Conservation (phyloP, 2,329 filamentous ascomycete genomes). For the Exophiala sp. region DNA sequence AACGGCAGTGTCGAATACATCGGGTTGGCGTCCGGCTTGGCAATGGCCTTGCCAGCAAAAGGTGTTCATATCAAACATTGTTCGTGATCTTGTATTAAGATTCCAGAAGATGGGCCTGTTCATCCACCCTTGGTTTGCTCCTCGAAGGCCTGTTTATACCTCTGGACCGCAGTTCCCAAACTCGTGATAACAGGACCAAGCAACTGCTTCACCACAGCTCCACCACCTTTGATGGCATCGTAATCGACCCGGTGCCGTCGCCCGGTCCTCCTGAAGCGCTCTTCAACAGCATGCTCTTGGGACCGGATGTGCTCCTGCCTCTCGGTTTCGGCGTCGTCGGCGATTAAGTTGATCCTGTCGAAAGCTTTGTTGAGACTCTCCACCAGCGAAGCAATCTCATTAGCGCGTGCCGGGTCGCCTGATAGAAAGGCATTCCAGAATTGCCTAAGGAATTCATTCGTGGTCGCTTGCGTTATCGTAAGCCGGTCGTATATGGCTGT, state of each 20-base stretch:
- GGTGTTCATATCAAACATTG: neutral
- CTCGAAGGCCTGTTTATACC: constrained; percentile 68
- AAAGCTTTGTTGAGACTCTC: constrained; percentile 76
- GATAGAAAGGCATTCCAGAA: constrained; percentile 94
- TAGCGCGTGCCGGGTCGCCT: constrained; percentile 74
- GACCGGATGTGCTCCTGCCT: constrained; percentile 64
- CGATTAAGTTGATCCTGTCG: constrained; percentile 75
- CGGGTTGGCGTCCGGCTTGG: too few species aligned
- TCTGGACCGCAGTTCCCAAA: constrained; percentile 64
- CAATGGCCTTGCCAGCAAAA: too few species aligned
- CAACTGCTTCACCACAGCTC: constrained; percentile 69
- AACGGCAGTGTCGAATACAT: too few species aligned
- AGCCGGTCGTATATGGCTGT: constrained; percentile 57
- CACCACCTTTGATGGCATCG: constrained; percentile 68
- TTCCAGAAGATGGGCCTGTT: neutral
- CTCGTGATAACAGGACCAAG: constrained; percentile 71
- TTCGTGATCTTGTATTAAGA: too few species aligned
- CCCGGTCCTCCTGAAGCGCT: constrained; percentile 67
- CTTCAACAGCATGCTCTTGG: constrained; percentile 66
- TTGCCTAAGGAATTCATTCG: constrained; percentile 91
- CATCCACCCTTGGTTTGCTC: constrained; percentile 47
- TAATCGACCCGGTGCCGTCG: constrained; percentile 69
- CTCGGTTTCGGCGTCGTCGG: constrained; percentile 72
- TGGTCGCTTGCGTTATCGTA: constrained; percentile 83
- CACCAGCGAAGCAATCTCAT: constrained; percentile 75